These are phyloP conservation scores for Castanopsis chinensis DNA, from an alignment of 306 rosid genomes.

Conservation along the genomic window DNA sequence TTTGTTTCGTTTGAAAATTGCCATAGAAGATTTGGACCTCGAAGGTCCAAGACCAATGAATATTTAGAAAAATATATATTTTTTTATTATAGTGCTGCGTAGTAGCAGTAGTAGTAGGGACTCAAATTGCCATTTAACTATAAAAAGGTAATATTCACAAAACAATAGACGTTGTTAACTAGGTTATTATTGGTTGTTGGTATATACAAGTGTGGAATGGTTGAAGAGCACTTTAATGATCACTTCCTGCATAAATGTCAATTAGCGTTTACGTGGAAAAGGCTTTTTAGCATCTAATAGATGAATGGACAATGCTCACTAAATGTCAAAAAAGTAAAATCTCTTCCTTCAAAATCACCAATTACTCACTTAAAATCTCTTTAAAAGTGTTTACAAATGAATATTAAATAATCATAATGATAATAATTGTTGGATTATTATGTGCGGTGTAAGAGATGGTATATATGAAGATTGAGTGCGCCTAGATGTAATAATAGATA, in stretches of 20 bases:
- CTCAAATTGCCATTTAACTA: not conserved
- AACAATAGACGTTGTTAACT: slow-evolving; percentile 6
- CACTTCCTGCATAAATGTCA: no score
- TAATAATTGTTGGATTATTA: slow-evolving; percentile 1
- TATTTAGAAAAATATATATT: not conserved
- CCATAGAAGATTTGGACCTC: not conserved
- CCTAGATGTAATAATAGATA: slow-evolving; percentile 12
- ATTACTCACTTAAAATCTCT: no score
- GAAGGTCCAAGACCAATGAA: not conserved
- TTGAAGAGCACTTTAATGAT: no score
- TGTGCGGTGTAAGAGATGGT: not conserved
- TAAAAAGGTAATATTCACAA: not conserved
- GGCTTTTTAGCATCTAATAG: no score
- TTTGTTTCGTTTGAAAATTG: not conserved
- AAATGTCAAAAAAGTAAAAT: no score
- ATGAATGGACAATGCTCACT: no score
- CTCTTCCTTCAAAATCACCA: no score
- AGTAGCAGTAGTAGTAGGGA: not conserved
- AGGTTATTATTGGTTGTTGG: slow-evolving; percentile 18
- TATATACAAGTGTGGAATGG: no score
- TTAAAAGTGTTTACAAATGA: no score
- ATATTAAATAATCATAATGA: slow-evolving; percentile 1
- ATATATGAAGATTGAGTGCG: not conserved
- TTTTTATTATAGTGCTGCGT: not conserved
- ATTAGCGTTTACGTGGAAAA: no score